Base-by-base conservation (phyloP, 2,329 filamentous ascomycete genomes). In the Rasamsonia emersonii region DNA sequence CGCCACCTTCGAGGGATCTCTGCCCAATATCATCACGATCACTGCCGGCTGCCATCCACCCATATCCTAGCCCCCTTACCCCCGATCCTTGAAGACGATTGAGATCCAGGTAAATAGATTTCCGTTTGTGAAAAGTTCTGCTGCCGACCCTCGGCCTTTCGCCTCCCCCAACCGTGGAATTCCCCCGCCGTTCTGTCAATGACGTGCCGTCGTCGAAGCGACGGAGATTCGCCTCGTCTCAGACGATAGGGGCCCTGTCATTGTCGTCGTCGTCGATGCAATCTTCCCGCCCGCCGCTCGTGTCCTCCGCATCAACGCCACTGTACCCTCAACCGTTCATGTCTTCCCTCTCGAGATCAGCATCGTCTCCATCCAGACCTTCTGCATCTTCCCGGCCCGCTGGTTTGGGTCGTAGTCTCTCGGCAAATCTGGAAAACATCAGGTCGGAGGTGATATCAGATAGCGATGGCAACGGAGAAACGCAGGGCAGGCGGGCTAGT, bases 141-240 rank as follows among this genome's bases (percentile, higher is more conserved):
- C n/a, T n/a, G n/a, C 16, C 27, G 10, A 18, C 13, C 16, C n/a
- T 24, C 29, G n/a, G 18, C 19, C 11, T 23, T 11, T 23, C 8
- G 9, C 8, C 8, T 13, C 19, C 33, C 21, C n/a, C 32, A 34
- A 44, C 38, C 38, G 43, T 47, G 48, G 42, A 46, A 43, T 40
- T 36, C 18, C 30, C 43, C 34, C 43, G 42, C 47, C 39, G 46
- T 38, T 18, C 38, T 45, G 47, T 53, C 49, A 43, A 57, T 58
- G 54, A 51, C 44, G 49, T 38, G 24, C 46, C 43, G 44, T 47
- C 45, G 38, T 44, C 41, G 21, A 49, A 50, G 40, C 47, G 50
- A 40, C 49, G 53, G 53, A 55, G 53, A 47, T 44, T 54, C 46
- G 45, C 47, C 43, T 53, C 50, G 36, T 46, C 49, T 44, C 37